Base-by-base conservation (phyloP, 352 stramenopile species). In the Phytophthora capsici region DNA sequence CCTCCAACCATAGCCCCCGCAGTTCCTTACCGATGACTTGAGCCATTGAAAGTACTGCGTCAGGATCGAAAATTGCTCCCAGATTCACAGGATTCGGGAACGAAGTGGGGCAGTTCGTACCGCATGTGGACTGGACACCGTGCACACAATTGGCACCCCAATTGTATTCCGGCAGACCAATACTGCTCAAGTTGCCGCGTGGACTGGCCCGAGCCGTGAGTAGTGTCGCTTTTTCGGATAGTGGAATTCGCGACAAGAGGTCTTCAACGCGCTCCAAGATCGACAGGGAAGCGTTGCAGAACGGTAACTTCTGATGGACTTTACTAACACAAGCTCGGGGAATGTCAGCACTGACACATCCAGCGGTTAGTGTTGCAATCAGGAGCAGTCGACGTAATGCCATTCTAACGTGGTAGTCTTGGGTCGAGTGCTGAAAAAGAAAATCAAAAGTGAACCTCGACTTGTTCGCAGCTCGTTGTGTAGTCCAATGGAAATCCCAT, bases 61-160 rank as follows among this genome's bases (percentile, higher is more conserved):
- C 55, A 12, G 73, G 71, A 62, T 98, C 95, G 48, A 97, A 98
- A 28, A 93, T 82, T 34, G 78, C 77, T 17, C 79, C 90, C 19
- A 97, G 69, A 41, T 90, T 91, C 26, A 95, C 81, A 0, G 91
- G 87, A 47, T 96, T 90, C 3, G 92, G 90, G 66, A 98, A 98
- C 28, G 66, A 84, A 41, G 93, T 98, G 6, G 93, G 81, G 61
- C 72, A 84, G 66, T 84, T 62, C 36, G 79, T 69, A 58, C 74
- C 69, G 64, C 75, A 84, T 19, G 86, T 96, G 13, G 82, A 84
- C 63, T 87, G 90, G 52, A 97, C 78, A 28, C 92, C 94, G 52
- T 98, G 94, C 25, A 98, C 79, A 36, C 82, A 94, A 73, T 98
- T 95, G 47, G 82, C 91, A 48, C 92, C 95, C 89, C 48, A 56